Evolutionary conservation across 345 rosid species (phyloP).

Genomic region (Adansonia digitata): DNA sequence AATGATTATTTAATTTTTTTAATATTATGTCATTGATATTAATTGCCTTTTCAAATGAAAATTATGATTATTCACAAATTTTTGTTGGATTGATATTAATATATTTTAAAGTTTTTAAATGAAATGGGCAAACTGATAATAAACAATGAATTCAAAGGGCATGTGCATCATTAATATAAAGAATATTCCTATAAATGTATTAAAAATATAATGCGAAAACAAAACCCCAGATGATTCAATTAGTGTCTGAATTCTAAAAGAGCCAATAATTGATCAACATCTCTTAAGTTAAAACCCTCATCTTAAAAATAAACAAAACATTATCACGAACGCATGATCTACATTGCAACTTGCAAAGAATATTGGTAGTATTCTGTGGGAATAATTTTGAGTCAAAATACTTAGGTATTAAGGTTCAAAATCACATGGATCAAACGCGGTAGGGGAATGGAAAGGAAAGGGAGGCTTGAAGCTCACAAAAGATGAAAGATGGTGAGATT

Average conservation of each 20-base stretch:
- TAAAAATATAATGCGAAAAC: background rate
- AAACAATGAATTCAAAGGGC: background rate
- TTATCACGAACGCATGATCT: constrained; percentile 17
- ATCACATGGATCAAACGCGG: constrained; percentile 46
- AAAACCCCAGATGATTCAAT: background rate
- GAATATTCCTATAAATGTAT: background rate
- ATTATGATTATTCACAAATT: too few relatives aligned
- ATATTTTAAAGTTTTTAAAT: background rate
- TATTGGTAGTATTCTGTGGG: background rate
- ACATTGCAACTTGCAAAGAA: constrained; percentile 17
- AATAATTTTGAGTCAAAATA: constrained; percentile 24
- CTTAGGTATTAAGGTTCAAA: constrained; percentile 45
- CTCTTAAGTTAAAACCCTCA: background rate
- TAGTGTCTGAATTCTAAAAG: constrained; percentile 5
- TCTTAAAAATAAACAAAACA: background rate
- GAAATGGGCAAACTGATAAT: background rate
- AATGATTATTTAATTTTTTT: too few relatives aligned
- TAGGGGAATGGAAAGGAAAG: background rate
- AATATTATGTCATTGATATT: too few relatives aligned
- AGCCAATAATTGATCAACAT: constrained; percentile 1
- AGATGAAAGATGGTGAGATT: constrained; percentile 40
- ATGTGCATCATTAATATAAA: background rate
- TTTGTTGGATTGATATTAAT: background rate
- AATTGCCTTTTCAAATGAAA: too few relatives aligned
- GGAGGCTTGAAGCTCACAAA: constrained; percentile 59